Evolutionary conservation across 148 eudicot species (phyloP).

Genomic region (Nyssa sinensis): DNA sequence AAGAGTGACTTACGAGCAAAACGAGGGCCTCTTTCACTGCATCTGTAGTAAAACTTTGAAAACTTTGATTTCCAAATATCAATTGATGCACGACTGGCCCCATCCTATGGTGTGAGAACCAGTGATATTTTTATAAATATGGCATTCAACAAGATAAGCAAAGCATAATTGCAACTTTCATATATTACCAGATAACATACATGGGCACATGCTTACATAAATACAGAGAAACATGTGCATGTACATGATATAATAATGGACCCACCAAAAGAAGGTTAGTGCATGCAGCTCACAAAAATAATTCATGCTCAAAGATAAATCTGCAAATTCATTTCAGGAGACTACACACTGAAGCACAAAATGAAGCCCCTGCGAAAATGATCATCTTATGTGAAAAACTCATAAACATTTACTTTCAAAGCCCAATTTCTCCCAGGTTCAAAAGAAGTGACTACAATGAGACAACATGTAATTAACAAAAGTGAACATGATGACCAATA

Average conservation of each 20-base stretch:
- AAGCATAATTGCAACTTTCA: constrained; percentile 6
- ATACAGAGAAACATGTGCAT: background rate
- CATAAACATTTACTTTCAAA: background rate
- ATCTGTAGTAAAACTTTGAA: constrained; percentile 71
- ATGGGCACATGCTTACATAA: background rate
- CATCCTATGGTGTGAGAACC: constrained; percentile 34
- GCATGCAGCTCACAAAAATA: background rate
- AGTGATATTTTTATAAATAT: background rate
- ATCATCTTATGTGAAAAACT: background rate
- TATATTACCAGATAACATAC: background rate
- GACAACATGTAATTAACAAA: background rate
- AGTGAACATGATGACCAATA: too few relatives aligned
- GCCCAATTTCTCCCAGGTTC: background rate
- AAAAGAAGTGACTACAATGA: background rate
- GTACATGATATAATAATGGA: background rate
- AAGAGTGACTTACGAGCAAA: constrained; percentile 61
- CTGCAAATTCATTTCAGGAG: background rate
- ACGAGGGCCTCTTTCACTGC: constrained; percentile 81
- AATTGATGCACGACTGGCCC: constrained; percentile 52
- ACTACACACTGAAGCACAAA: background rate
- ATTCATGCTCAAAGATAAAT: background rate
- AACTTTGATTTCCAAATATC: constrained; percentile 89
- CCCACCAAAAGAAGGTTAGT: background rate
- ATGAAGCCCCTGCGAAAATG: background rate
- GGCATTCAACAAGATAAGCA: constrained; percentile 6